Conservation (phyloP, 306 rosid genomes). For the Aeschynomene evenia region DNA sequence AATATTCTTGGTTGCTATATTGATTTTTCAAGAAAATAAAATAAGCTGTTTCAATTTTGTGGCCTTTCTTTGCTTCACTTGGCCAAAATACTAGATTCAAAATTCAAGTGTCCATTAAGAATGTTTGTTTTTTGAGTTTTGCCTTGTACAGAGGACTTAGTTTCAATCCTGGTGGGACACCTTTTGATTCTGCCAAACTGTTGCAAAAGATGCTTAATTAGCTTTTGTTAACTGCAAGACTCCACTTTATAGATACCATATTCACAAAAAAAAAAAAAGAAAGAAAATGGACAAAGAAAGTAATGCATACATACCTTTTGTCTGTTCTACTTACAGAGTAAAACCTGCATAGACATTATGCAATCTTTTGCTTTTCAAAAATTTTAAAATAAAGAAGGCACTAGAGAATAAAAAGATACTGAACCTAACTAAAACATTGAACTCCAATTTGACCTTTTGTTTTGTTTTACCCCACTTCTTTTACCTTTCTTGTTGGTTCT, state of each 20-base stretch:
- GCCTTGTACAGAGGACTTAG: slow-evolving; percentile 31
- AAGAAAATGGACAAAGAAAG: slow-evolving; percentile 1
- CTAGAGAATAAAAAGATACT: slow-evolving; percentile 10
- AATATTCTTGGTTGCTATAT: slow-evolving; percentile 10
- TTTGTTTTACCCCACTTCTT: slow-evolving; percentile 34
- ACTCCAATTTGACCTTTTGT: slow-evolving; percentile 24
- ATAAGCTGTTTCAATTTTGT: slow-evolving; percentile 1
- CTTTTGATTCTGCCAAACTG: slow-evolving; percentile 44
- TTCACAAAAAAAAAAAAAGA: not conserved
- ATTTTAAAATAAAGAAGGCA: slow-evolving; percentile 12
- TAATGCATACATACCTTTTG: slow-evolving; percentile 23
- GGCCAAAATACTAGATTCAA: slow-evolving; percentile 27
- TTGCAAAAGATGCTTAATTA: slow-evolving; percentile 34
- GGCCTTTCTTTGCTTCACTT: slow-evolving; percentile 13
- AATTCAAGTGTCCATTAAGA: slow-evolving; percentile 19
- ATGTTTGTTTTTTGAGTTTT: slow-evolving; percentile 24
- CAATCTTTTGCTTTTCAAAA: slow-evolving; percentile 24
- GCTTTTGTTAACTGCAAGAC: slow-evolving; percentile 69
- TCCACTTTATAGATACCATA: slow-evolving; percentile 45
- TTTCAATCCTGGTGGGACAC: slow-evolving; percentile 42
- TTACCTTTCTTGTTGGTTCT: slow-evolving; percentile 28
- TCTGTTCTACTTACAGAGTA: slow-evolving; percentile 33
- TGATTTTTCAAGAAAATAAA: not conserved
- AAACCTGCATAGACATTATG: slow-evolving; percentile 31
- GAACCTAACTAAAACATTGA: not conserved